phyloP scores from a whole-genome alignment of 129 eudicot genomes.

The Artemisia argyi region DNA sequence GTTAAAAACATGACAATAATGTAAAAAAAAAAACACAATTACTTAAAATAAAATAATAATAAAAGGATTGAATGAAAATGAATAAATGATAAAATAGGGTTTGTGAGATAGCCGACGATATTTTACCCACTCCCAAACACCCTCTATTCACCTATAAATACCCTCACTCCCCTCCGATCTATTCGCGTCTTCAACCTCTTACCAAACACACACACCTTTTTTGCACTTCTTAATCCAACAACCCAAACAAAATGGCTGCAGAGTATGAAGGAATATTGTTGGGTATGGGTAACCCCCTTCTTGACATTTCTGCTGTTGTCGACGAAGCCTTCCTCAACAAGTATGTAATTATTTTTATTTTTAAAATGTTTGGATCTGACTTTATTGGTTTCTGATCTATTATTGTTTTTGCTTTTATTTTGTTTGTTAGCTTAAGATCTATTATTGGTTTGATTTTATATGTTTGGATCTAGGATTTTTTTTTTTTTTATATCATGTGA shows the following conservation, averaged over 20 bases:
- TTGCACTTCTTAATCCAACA: no score
- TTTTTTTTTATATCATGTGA: no score
- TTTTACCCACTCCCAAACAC: slow-evolving; percentile 25
- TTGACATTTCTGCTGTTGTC: slow-evolving; percentile 83
- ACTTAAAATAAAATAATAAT: no score
- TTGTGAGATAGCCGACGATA: slow-evolving; percentile 25
- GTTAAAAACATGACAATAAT: no score
- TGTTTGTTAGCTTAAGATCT: slow-evolving; percentile 24
- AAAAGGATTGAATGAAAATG: background rate
- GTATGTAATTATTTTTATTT: no score
- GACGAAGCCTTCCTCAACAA: slow-evolving; percentile 68
- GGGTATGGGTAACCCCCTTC: slow-evolving; percentile 95
- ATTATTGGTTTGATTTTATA: background rate
- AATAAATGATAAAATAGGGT: slow-evolving; percentile 14
- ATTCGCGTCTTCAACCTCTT: slow-evolving; percentile 17
- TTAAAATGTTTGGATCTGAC: slow-evolving; percentile 23
- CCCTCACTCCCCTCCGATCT: slow-evolving; percentile 23
- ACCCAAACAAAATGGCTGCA: slow-evolving; percentile 31
- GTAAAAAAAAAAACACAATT: no score
- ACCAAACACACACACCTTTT: background rate
- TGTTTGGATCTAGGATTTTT: slow-evolving; percentile 13
- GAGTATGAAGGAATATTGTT: slow-evolving; percentile 56
- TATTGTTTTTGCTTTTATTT: background rate
- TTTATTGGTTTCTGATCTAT: slow-evolving; percentile 25
- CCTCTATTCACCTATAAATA: slow-evolving; percentile 14